These are phyloP conservation scores for Russula ochroleuca DNA, from an alignment of 768 basidiomycete genomes.

Conservation along the genomic window DNA sequence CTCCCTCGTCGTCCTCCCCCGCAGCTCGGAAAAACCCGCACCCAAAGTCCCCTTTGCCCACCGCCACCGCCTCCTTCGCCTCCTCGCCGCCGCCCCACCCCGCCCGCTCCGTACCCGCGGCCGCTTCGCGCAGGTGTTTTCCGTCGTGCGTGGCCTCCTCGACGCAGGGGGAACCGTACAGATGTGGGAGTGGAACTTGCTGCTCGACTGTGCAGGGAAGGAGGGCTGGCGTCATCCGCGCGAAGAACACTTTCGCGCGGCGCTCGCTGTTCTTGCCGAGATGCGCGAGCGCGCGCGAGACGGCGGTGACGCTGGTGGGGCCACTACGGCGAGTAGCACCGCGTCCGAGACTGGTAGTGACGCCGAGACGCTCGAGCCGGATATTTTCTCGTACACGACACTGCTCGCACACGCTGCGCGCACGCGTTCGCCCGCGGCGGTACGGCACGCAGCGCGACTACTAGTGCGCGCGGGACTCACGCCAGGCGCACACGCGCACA, in stretches of 20 bases:
- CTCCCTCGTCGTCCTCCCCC: constrained; percentile 32
- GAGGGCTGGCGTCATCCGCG: constrained; percentile 59
- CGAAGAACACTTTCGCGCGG: constrained; percentile 52
- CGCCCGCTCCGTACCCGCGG: constrained; percentile 51
- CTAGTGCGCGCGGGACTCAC: constrained; percentile 50
- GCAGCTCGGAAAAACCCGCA: background rate
- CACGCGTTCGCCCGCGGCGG: constrained; percentile 39
- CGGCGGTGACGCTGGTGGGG: background rate
- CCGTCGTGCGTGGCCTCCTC: constrained; percentile 58
- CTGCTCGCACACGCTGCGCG: constrained; percentile 61
- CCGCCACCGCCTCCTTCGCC: constrained; percentile 58
- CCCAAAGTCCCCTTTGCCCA: constrained; percentile 37
- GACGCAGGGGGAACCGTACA: constrained; percentile 51
- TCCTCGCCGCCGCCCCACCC: constrained; percentile 43
- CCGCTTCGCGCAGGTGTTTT: constrained; percentile 61
- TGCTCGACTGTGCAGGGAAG: constrained; percentile 59
- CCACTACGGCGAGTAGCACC: background rate
- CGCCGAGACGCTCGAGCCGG: constrained; percentile 39
- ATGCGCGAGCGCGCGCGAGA: constrained; percentile 40
- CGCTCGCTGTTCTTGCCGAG: constrained; percentile 58
- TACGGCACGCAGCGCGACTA: constrained; percentile 53
- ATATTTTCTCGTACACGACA: constrained; percentile 66
- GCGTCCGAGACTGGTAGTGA: background rate
- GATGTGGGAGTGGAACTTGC: constrained; percentile 71
- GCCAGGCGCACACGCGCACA: constrained; percentile 60